Conservation (phyloP, 1,284 basidiomycete species). For the Ustanciosporium gigantosporum region DNA sequence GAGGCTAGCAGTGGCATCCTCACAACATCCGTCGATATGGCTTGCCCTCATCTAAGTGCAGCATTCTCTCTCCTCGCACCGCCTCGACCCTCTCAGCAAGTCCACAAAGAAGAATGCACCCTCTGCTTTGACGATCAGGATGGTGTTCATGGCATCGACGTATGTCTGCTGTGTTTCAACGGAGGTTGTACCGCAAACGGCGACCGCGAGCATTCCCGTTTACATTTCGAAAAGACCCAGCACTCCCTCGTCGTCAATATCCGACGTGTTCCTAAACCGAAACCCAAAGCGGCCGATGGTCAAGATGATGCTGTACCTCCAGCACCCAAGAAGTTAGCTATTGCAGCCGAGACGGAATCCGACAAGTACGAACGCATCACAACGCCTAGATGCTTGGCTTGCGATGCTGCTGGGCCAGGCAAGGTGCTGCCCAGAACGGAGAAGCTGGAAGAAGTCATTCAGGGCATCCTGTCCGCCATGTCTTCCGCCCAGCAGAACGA, state of each 20-base stretch:
- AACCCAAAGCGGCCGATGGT: constrained; percentile 1
- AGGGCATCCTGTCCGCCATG: constrained; percentile 78
- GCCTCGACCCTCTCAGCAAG: constrained; percentile 46
- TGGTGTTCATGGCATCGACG: constrained; percentile 72
- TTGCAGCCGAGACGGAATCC: constrained; percentile 78
- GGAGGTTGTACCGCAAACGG: constrained; percentile 65
- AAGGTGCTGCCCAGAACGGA: constrained; percentile 65
- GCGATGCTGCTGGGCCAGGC: constrained; percentile 65
- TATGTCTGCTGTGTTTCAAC: constrained; percentile 91
- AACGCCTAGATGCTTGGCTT: constrained; percentile 71
- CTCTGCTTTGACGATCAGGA: constrained; percentile 96
- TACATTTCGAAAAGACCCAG: constrained; percentile 64
- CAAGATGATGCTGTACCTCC: constrained; percentile 2
- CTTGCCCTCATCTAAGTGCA: constrained; percentile 48
- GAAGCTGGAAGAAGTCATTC: constrained; percentile 66
- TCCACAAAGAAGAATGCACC: constrained; percentile 87
- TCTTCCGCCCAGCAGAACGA: constrained; percentile 89
- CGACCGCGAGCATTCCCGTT: constrained; percentile 46
- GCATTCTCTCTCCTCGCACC: constrained; percentile 36
- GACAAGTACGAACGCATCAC: constrained; percentile 80
- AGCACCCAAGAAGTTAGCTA: constrained; percentile 80
- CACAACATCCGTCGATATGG: constrained; percentile 21
- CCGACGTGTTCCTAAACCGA: constrained; percentile 69
- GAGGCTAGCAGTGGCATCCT: too few relatives aligned
- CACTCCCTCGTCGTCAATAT: constrained; percentile 83